Evolutionary conservation across 2,329 filamentous ascomycete genomes (phyloP).

Genomic region (Tolypocladium paradoxum): DNA sequence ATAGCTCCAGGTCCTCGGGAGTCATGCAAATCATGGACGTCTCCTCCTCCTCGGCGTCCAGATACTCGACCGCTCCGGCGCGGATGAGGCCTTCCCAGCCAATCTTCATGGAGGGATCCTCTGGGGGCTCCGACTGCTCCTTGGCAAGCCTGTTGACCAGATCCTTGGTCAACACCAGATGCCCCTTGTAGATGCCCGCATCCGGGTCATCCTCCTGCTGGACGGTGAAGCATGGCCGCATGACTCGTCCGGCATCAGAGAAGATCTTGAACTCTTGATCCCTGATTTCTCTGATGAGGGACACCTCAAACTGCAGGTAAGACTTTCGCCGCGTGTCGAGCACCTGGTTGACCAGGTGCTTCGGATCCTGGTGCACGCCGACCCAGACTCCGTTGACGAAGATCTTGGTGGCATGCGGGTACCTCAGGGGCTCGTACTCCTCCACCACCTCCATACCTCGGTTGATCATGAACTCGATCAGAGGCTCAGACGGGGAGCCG

Average conservation of each 20-base stretch:
- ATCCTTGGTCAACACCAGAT: constrained; percentile 74
- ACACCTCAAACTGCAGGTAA: constrained; percentile 84
- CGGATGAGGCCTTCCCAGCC: constrained; percentile 84
- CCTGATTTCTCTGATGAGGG: constrained; percentile 88
- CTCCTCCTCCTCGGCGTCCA: constrained; percentile 97
- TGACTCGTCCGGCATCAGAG: constrained; percentile 91
- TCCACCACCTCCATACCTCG: constrained; percentile 94
- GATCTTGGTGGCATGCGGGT: constrained; percentile 90
- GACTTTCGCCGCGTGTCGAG: constrained; percentile 68
- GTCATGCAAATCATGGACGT: constrained; percentile 99
- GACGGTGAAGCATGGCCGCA: constrained; percentile 86
- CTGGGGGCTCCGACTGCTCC: constrained; percentile 55
- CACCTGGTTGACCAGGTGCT: constrained; percentile 71
- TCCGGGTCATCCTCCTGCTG: constrained; percentile 75
- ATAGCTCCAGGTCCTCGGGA: constrained; percentile 81
- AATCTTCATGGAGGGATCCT: constrained; percentile 52
- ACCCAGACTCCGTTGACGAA: constrained; percentile 99
- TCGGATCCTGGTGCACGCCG: constrained; percentile 82
- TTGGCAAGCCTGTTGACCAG: constrained; percentile 65
- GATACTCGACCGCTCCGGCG: constrained; percentile 82
- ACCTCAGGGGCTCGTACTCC: constrained; percentile 78
- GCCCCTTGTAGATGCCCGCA: constrained; percentile 46
- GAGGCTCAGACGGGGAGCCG: constrained; percentile 79
- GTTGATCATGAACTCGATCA: constrained; percentile 92
- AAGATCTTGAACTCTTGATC: constrained; percentile 98